These are phyloP conservation scores for Endogone sp. DNA, from an alignment of 192 early-diverging fungal genomes.

Conservation along the genomic window DNA sequence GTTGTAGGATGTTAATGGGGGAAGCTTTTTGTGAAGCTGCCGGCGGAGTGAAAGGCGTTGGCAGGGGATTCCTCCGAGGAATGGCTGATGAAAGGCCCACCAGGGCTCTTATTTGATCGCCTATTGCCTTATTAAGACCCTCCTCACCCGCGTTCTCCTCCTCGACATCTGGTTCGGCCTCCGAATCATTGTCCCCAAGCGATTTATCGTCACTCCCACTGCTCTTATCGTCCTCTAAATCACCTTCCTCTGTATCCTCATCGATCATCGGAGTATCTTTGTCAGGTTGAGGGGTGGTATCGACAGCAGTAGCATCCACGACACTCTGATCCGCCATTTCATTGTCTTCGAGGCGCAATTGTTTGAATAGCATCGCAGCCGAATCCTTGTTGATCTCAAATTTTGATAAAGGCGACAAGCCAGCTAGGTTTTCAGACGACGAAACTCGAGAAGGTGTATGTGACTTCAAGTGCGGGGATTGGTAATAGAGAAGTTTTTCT, in stretches of 20 bases:
- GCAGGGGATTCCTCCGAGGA: not conserved
- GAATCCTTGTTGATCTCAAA: too few species aligned
- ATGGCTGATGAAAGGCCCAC: not conserved
- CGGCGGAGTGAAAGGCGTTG: not conserved
- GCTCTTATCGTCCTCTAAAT: conserved; percentile 3
- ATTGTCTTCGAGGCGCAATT: too few species aligned
- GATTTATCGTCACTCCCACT: conserved; percentile 3
- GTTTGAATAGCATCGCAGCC: too few species aligned
- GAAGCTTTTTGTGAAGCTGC: too few species aligned
- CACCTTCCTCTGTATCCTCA: conserved; percentile 11
- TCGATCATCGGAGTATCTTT: conserved; percentile 20
- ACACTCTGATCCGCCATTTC: too few species aligned
- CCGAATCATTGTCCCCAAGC: not conserved
- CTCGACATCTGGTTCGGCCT: conserved; percentile 1
- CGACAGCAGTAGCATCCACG: too few species aligned
- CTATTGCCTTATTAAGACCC: not conserved
- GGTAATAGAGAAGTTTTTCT: too few species aligned
- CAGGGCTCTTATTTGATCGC: not conserved
- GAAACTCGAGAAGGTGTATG: too few species aligned
- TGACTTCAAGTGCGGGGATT: too few species aligned
- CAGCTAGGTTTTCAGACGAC: too few species aligned
- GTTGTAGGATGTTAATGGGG: not conserved
- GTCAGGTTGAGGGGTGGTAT: conserved; percentile 9
- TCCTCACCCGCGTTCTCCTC: conserved; percentile 2
- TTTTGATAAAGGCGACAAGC: too few species aligned